A percentile compares a stretch with the other conserved stretches of the same genome.
phyloP scores from a whole-genome alignment of 495 filamentous ascomycete species.

The Penicillium subrubescens region DNA sequence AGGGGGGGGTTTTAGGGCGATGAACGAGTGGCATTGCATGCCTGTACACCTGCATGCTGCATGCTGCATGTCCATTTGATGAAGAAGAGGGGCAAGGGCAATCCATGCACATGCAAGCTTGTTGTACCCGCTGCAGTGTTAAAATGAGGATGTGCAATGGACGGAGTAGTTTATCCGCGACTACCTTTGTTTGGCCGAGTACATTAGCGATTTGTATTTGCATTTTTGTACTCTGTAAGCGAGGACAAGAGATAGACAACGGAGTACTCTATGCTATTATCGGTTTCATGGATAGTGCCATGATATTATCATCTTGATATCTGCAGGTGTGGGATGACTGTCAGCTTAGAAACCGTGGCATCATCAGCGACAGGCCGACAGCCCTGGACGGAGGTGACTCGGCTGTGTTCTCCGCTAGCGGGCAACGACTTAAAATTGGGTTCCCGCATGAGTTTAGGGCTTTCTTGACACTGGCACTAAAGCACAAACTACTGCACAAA shows the following conservation, averaged over 20 bases:
- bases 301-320: neutral
- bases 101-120: neutral
- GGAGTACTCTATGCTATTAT: neutral
- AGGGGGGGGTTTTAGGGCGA: neutral
- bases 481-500: neutral
- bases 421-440: slow-evolving; percentile 11
- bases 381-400: slow-evolving; percentile 9
- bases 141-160: slow-evolving; percentile 29
- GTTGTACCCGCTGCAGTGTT: slow-evolving; percentile 3
- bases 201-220: neutral
- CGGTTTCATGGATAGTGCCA: neutral
- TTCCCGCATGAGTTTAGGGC: slow-evolving; percentile 1
- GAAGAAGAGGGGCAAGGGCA: slow-evolving; percentile 6
- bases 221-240: neutral
- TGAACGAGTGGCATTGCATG: slow-evolving; percentile 7
- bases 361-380: neutral
- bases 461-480: neutral
- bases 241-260: neutral
- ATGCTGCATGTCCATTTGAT: slow-evolving; percentile 6
- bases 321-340: neutral
- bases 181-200: neutral
- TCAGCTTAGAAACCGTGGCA: slow-evolving; percentile 13
- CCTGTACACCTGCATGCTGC: slow-evolving; percentile 1
- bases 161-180: slow-evolving; percentile 11
- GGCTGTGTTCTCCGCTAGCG: slow-evolving; percentile 18